Conservation (phyloP, 2,329 filamentous ascomycete genomes). For the Hansfordia pulvinata region DNA sequence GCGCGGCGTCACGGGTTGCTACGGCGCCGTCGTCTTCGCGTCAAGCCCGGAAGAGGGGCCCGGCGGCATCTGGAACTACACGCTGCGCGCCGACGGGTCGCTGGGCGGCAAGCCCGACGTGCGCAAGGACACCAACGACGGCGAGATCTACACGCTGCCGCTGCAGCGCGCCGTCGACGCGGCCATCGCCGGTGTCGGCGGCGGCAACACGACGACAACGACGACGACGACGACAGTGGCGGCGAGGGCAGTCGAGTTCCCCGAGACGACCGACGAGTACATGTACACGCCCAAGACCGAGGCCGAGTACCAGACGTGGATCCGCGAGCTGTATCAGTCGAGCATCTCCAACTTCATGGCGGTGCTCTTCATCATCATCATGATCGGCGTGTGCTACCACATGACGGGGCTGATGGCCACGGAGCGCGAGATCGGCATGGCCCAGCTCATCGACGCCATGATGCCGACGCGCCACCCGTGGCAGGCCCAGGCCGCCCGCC, state of each 20-base stretch:
- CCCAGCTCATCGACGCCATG: constrained; percentile 82
- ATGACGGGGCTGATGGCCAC: constrained; percentile 74
- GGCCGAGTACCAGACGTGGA: constrained; percentile 48
- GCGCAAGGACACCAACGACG: constrained; percentile 53
- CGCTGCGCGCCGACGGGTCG: constrained; percentile 60
- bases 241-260: constrained; percentile 19
- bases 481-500: constrained; percentile 65
- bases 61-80: constrained; percentile 71
- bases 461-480: constrained; percentile 63
- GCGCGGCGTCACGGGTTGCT: constrained; percentile 57
- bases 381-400: constrained; percentile 77
- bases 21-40: constrained; percentile 60
- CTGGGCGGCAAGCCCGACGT: constrained; percentile 54
- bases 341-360: constrained; percentile 64
- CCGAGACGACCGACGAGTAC: constrained; percentile 46
- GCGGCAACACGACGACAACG: too few species aligned
- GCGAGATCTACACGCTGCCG: constrained; percentile 65
- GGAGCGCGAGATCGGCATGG: constrained; percentile 79
- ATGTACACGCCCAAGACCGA: constrained; percentile 62
- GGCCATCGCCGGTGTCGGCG: constrained; percentile 48
- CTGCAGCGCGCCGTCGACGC: constrained; percentile 67
- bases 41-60: constrained; percentile 61
- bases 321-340: constrained; percentile 58
- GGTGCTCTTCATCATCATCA: constrained; percentile 64
- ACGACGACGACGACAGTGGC: too few species aligned